phyloP scores from a whole-genome alignment of 257 asterid species.

The Ballota nigra region DNA sequence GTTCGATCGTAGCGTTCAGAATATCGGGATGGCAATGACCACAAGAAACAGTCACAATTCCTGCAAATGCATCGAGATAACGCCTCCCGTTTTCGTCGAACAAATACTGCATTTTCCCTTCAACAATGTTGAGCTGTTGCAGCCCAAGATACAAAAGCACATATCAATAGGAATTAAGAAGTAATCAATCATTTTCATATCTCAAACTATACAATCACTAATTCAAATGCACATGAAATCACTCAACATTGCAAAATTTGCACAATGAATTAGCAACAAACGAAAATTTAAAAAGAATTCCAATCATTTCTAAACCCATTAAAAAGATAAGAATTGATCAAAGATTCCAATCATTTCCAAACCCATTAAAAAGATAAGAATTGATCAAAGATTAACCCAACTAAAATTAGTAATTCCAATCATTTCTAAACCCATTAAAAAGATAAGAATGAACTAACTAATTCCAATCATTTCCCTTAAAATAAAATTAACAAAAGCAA shows the following conservation, averaged over 20 bases:
- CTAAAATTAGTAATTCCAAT: background rate
- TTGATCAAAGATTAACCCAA: background rate
- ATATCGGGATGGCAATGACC: conserved; percentile 94
- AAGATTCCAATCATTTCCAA: background rate
- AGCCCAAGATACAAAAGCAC: background rate
- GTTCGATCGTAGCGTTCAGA: conserved; percentile 64
- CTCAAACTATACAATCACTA: too few species aligned
- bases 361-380: too few species aligned
- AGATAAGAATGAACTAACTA: background rate
- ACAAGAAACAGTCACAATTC: conserved; percentile 93
- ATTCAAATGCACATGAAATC: background rate
- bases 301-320: background rate
- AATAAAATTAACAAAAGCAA: background rate
- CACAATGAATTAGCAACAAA: background rate
- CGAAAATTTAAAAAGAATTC: background rate
- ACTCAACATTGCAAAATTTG: background rate
- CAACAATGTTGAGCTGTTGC: conserved; percentile 82
- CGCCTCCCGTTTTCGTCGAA: conserved; percentile 86
- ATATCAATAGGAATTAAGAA: background rate
- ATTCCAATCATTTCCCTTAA: background rate
- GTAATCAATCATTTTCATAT: background rate
- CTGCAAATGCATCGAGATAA: conserved; percentile 95
- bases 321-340: background rate
- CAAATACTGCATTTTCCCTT: conserved; percentile 97
- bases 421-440: background rate